These are phyloP conservation scores for Magnusiomyces fungicola DNA, from an alignment of 1,139 yeast species.

Conservation along the genomic window DNA sequence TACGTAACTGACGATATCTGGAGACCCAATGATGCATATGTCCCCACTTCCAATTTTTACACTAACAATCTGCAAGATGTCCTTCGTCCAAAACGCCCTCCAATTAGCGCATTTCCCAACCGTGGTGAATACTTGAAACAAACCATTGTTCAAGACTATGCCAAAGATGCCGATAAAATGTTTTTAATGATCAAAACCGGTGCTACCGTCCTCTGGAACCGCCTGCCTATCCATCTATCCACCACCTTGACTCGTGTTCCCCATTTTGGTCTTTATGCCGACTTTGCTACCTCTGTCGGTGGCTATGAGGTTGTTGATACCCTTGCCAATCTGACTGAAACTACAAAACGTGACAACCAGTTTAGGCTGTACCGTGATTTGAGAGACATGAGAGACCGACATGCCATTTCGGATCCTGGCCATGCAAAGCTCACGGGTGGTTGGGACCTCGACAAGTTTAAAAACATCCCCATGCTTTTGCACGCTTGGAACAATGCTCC, in stretches of 20 bases:
- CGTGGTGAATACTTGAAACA: slow-evolving; percentile 19
- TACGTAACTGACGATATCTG: slow-evolving; percentile 13
- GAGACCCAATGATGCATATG: slow-evolving; percentile 13
- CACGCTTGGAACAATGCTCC: slow-evolving; percentile 32
- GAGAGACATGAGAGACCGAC: slow-evolving; percentile 22
- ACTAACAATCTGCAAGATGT: not conserved
- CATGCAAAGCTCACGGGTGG: slow-evolving; percentile 18
- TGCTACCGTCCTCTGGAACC: slow-evolving; percentile 31
- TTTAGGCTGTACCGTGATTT: slow-evolving; percentile 28
- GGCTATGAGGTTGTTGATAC: slow-evolving; percentile 31
- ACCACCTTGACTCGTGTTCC: slow-evolving; percentile 32
- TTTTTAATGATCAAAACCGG: slow-evolving; percentile 35
- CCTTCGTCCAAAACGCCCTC: slow-evolving; percentile 1
- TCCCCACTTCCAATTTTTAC: not conserved
- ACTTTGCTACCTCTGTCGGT: slow-evolving; percentile 28
- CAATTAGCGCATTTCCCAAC: not conserved
- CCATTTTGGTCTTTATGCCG: slow-evolving; percentile 33
- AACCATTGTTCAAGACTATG: slow-evolving; percentile 23
- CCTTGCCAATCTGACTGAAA: slow-evolving; percentile 26
- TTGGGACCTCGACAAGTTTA: slow-evolving; percentile 35
- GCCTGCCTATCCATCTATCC: slow-evolving; percentile 32
- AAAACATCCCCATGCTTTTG: slow-evolving; percentile 34
- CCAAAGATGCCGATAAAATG: slow-evolving; percentile 21
- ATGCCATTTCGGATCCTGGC: slow-evolving; percentile 14
- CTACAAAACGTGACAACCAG: slow-evolving; percentile 19